These are phyloP conservation scores for Tilletia setariae DNA, from an alignment of 1,284 basidiomycete genomes.

Conservation along the genomic window DNA sequence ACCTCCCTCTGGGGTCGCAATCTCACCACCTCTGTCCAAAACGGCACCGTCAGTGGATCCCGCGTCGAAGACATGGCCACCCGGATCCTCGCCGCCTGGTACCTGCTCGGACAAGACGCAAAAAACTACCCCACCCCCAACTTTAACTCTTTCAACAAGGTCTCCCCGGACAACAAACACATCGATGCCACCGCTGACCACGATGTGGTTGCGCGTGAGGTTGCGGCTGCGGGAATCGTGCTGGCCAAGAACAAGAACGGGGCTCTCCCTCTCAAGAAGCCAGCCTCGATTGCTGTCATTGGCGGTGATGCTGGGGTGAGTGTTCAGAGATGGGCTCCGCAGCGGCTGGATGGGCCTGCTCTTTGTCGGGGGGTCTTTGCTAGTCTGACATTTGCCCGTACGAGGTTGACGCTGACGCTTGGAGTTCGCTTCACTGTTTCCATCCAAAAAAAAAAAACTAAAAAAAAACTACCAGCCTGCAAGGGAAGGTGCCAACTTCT, in stretches of 20 bases:
- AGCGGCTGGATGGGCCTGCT: no score
- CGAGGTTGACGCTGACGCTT: no score
- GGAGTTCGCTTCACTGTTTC: no score
- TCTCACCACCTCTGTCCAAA: constrained; percentile 67
- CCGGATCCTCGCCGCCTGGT: constrained; percentile 52
- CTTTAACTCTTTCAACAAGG: constrained; percentile 29
- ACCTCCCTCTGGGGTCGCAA: constrained; percentile 54
- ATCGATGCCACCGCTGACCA: constrained; percentile 74
- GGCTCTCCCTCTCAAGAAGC: constrained; percentile 64
- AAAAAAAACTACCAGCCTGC: constrained; percentile 61
- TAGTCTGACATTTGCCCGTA: no score
- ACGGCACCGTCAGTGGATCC: constrained; percentile 66
- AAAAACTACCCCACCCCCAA: constrained; percentile 31
- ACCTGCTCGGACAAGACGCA: constrained; percentile 30
- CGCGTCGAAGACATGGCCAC: constrained; percentile 59
- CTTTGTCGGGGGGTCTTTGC: no score
- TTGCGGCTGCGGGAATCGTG: constrained; percentile 71
- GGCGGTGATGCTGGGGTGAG: constrained; percentile 62
- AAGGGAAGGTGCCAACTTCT: constrained; percentile 69
- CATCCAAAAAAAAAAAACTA: no score
- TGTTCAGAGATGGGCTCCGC: no score
- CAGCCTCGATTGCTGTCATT: constrained; percentile 61
- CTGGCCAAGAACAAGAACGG: constrained; percentile 68
- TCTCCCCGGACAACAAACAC: constrained; percentile 59
- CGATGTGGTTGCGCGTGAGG: constrained; percentile 64